Conservation (phyloP, 2,329 filamentous ascomycete genomes). For the Aureobasidium zeae region DNA sequence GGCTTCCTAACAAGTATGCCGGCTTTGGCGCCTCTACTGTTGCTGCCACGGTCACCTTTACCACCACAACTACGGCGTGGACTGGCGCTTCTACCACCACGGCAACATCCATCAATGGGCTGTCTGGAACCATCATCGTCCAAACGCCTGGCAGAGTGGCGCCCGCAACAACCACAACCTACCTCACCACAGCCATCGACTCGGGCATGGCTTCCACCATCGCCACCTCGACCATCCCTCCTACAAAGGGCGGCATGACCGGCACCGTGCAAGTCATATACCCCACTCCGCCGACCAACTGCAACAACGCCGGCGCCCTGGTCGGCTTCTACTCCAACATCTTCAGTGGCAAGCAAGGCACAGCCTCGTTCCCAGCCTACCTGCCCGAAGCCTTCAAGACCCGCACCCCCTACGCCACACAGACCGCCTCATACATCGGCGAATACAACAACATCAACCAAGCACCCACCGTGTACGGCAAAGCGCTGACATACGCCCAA, state of each 20-base stretch:
- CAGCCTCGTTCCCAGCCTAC: slow-evolving; percentile 11
- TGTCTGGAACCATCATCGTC: slow-evolving; percentile 13
- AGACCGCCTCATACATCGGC: slow-evolving; percentile 12
- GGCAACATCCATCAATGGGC: slow-evolving; percentile 8
- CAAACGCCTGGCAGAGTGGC: slow-evolving; percentile 11
- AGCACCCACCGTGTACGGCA: slow-evolving; percentile 8
- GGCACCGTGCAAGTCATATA: slow-evolving; percentile 14
- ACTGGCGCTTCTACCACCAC: slow-evolving; percentile 11
- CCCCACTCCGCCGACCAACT: slow-evolving; percentile 14
- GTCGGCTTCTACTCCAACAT: slow-evolving; percentile 5
- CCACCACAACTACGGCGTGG: slow-evolving; percentile 16
- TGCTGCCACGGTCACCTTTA: slow-evolving; percentile 1
- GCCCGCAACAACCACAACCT: slow-evolving; percentile 7
- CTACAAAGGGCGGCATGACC: neutral
- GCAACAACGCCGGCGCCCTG: slow-evolving; percentile 5
- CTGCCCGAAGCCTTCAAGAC: slow-evolving; percentile 14
- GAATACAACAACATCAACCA: neutral
- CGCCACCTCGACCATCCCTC: slow-evolving; percentile 5
- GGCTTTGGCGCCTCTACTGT: slow-evolving; percentile 16
- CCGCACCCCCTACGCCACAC: neutral
- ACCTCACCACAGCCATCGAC: slow-evolving; percentile 12
- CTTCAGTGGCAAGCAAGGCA: slow-evolving; percentile 11
- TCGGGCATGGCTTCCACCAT: slow-evolving; percentile 10
- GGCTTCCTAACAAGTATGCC: slow-evolving; percentile 14
- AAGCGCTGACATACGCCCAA: neutral